Base-by-base conservation (phyloP, 2,329 filamentous ascomycete genomes). In the Neoascochyta sp. region DNA sequence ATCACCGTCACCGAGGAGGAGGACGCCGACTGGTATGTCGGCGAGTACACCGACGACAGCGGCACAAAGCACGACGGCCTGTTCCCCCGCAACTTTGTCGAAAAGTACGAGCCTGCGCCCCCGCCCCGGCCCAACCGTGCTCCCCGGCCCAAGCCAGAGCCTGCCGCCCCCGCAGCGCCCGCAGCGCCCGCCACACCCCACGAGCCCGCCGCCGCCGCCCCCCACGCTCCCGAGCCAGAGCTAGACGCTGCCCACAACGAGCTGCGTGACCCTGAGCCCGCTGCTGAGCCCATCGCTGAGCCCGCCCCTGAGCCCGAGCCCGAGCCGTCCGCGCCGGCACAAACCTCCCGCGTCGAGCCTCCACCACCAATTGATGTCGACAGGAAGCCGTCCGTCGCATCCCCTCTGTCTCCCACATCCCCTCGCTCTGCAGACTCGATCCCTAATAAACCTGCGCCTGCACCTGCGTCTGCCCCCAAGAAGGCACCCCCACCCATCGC, bases 81-180 rank as follows among this genome's bases (percentile, higher is more conserved):
- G 52, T 96, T 95, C 64, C 90, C 88, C 29, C 83, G 84, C 61
- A 98, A 96, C 68, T 98, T 98, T 60, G 92, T 98, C 56, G 92
- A 98, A 66, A 87, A 83, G 67, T 93, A 87, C 65, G 90, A 96
- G 63, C 92, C 92, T 20, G 83, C 81, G 34, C 83, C 90, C 43
- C 92, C 92, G 38, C 87, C 89, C 38, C 80, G 92, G 36, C 92
- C 92, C 35, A 75, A 78, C 42, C 80, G 92, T 53, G 71, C 78
- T 10, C 67, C 64, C 35, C 81, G 86, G 46, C 43, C 62, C 36
- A 60, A 51, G 48, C 62, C 47, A 34, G 49, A 56, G 31, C 60
- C 64, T 41, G 47, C 52, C 27, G 47, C 57, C 7, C 34, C 49
- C 35, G 45, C 44, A 31, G 47, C 54, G 20, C 51, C 29, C 24